Base-by-base conservation (phyloP, 257 asterid species). In the Jacaranda mimosifolia region DNA sequence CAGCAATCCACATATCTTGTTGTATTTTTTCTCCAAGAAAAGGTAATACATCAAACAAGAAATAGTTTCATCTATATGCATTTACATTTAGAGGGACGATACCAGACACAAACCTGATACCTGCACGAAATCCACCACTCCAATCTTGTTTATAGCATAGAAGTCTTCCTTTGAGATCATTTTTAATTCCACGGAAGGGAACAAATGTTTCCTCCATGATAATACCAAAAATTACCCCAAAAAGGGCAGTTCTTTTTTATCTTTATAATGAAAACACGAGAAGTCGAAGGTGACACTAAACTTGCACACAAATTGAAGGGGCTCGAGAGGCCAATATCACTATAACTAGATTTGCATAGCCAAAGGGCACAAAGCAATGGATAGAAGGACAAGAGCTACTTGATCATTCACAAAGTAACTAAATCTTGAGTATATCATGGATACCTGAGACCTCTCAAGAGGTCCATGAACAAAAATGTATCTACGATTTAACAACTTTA, bases 111-210 rank as follows among this genome's bases (percentile, higher is more conserved):
- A 76, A 92, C 98, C 97, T 94, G 89, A 94, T 88, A 57, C 98
- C 98, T 4, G 97, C 94, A 11, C 90, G 84, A 56, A 89, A 75
- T 72, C 98, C 98, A 66, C 98, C 87, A 18, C 78, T 85, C 99
- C 99, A 95, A 57, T 93, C 99, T 84, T 91, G 94, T 75, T 88
- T 95, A 85, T 95, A 95, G 87, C 99, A 95, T 0, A 85, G 77
- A 59, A 93, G 85, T 82, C 98, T 91, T 73, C 88, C 95, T 85
- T 87, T 90, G 43, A 95, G 94, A 83, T 95, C 99, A 73, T 93
- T 91, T 80, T 90, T 93, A 56, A 95, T 89, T 75, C 99, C 99
- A 15, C 98, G 97, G 18, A 95, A 73, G 3, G 99, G 99, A 77
- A 94, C 97, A 72, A 89, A 94, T 18, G 97, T 89, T 85, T 94